Percentiles rank a stretch among this genome's conserved stretches.
These are phyloP conservation scores for Geotrichum aggregatum DNA, from an alignment of 1,139 yeast species.

Conservation along the genomic window DNA sequence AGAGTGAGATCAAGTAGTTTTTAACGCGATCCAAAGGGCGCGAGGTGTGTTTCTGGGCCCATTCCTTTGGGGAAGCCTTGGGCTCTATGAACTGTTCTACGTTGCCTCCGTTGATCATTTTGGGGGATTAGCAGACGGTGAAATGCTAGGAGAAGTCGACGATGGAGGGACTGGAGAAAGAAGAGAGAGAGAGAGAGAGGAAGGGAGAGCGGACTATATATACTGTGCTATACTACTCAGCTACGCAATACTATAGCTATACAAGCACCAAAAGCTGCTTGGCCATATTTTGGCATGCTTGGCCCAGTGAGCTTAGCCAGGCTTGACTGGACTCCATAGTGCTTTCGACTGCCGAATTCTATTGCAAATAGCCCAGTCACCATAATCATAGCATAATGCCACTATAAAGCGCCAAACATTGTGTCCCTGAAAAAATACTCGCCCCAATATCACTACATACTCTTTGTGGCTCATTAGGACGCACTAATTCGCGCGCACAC, in stretches of 20 bases:
- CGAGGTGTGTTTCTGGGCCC: slow-evolving; percentile 1
- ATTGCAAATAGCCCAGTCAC: no score
- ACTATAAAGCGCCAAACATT: neutral
- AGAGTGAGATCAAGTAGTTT: slow-evolving; percentile 56
- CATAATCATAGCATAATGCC: neutral
- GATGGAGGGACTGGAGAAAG: no score
- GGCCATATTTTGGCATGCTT: neutral
- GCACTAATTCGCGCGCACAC: no score
- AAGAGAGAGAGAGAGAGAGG: neutral
- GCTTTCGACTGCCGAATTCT: no score
- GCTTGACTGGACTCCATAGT: no score
- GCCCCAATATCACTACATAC: no score
- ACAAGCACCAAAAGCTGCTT: neutral
- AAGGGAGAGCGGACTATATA: neutral
- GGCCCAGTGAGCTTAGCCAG: no score
- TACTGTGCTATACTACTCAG: neutral
- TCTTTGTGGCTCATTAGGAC: no score
- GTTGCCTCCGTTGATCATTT: neutral
- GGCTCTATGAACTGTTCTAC: slow-evolving; percentile 9
- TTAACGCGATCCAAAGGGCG: slow-evolving; percentile 19
- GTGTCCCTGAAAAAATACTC: neutral
- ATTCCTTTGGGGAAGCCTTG: slow-evolving; percentile 8
- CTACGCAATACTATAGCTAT: neutral
- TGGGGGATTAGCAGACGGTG: neutral
- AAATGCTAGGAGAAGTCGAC: no score